These are phyloP conservation scores for Myxozyma neglecta DNA, from an alignment of 805 yeast species.

Conservation along the genomic window DNA sequence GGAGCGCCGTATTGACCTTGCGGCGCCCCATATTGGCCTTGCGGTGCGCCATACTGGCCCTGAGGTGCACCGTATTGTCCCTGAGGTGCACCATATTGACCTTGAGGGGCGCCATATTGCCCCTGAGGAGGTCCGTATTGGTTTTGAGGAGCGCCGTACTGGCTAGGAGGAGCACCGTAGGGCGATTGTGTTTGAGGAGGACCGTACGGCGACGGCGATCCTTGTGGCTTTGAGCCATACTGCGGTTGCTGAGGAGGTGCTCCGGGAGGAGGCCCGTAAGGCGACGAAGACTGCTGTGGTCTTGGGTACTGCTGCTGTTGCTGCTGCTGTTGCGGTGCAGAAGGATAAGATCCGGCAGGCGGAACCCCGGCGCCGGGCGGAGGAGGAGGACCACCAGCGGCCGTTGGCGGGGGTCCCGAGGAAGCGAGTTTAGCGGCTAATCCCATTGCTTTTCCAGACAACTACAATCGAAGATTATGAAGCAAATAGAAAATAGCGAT, in stretches of 20 bases:
- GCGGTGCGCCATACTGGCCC: constrained; percentile 14
- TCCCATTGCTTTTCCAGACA: constrained; percentile 31
- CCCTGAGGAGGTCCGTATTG: not conserved
- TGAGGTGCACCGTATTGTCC: constrained; percentile 23
- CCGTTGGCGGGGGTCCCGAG: not conserved
- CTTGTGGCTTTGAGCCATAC: constrained; percentile 12
- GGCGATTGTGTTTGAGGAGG: constrained; percentile 6
- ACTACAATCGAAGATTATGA: not conserved
- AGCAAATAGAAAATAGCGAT: not conserved
- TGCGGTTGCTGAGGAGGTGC: constrained; percentile 14
- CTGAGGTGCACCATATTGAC: constrained; percentile 16
- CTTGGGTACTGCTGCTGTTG: constrained; percentile 14
- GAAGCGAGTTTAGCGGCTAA: constrained; percentile 38
- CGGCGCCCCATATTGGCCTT: constrained; percentile 20
- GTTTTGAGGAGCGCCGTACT: constrained; percentile 16
- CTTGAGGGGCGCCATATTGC: constrained; percentile 16
- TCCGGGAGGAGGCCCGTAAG: constrained; percentile 20
- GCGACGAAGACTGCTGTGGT: not conserved
- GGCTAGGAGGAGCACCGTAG: constrained; percentile 16
- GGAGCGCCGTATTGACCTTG: constrained; percentile 25
- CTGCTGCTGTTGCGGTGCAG: constrained; percentile 19
- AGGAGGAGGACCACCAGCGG: not conserved
- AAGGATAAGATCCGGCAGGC: constrained; percentile 11
- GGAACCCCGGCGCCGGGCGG: constrained; percentile 3
- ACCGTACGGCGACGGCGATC: constrained; percentile 13